These are phyloP conservation scores for Cardamine chenopodiifolia DNA, from an alignment of 345 rosid species.

Conservation along the genomic window DNA sequence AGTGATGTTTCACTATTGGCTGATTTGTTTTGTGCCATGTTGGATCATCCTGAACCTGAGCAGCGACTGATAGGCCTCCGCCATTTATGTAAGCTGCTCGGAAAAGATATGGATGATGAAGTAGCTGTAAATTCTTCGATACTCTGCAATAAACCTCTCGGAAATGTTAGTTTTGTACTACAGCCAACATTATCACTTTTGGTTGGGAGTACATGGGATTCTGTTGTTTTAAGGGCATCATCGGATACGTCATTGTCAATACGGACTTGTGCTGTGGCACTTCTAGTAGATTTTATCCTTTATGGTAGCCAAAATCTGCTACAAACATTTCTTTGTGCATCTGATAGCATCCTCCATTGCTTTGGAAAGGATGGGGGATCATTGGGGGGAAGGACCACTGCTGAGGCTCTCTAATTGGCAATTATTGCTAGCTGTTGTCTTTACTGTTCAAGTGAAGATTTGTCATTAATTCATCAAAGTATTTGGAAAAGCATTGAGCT, in stretches of 20 bases:
- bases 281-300: conserved; percentile 67
- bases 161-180: conserved; percentile 44
- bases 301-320: conserved; percentile 56
- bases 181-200: conserved; percentile 54
- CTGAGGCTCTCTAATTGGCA: conserved; percentile 68
- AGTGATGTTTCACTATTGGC: conserved; percentile 54
- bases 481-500: conserved; percentile 68
- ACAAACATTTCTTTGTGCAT: conserved; percentile 66
- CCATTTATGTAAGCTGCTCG: conserved; percentile 64
- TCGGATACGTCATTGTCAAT: conserved; percentile 60
- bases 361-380: conserved; percentile 57
- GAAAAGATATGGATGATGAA: conserved; percentile 55
- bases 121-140: conserved; percentile 39
- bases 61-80: conserved; percentile 70
- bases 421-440: conserved; percentile 73
- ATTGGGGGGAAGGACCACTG: conserved; percentile 62
- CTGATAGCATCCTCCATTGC: conserved; percentile 62
- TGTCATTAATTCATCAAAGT: conserved; percentile 64
- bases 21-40: conserved; percentile 59
- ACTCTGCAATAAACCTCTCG: conserved; percentile 44
- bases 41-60: conserved; percentile 80
- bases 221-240: conserved; percentile 63
- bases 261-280: conserved; percentile 64
- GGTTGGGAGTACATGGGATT: conserved; percentile 76
- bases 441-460: conserved; percentile 66